Base-by-base conservation (phyloP, 1,139 yeast genomes). In the Taphrina pruni region DNA sequence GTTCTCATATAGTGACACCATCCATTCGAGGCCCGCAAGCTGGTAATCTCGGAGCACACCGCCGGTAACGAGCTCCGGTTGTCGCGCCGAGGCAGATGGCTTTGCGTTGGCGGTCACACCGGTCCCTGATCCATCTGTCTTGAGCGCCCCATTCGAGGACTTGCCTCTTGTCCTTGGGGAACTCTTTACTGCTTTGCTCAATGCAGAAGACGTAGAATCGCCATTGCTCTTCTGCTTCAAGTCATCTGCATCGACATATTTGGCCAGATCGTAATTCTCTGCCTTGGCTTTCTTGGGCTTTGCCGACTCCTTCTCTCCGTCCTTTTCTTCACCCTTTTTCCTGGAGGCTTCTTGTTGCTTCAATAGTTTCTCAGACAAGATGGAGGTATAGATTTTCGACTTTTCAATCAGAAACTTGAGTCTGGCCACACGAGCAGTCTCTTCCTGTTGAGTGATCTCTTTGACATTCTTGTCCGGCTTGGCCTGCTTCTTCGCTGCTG, bases 11-110 rank as follows among this genome's bases (percentile, higher is more conserved):
- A 94, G 80, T 0, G 97, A 89, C 12, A 88, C 84, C 65, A 94
- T 80, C 98, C 98, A 94, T 73, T 90, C 93, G 70, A 93, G 83
- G 0, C 98, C 99, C 69, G 89, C 94, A 38, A 91, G 77, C 77
- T 94, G 99, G 76, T 94, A 93, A 43, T 87, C 88, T 75, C 92
- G 90, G 81, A 94, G 81, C 0, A 75, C 76, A 38, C 91, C 90
- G 11, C 94, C 94, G 0, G 86, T 80, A 5, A 93, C 77, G 12
- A 88, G 76, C 32, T 80, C 78, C 0, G 97, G 97, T 76, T 92
- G 97, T 45, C 77, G 65, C 12, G 70, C 54, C 14, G 74, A 73
- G 20, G 69, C 70, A 4, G 77, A 72, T 4, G 73, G 73, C 20
- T 17, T 50, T 20, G 54, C 54, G n/a, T 20, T 50, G 9, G 36